Conservation (phyloP, 2,329 filamentous ascomycete species). For the Cladosporium sp. region DNA sequence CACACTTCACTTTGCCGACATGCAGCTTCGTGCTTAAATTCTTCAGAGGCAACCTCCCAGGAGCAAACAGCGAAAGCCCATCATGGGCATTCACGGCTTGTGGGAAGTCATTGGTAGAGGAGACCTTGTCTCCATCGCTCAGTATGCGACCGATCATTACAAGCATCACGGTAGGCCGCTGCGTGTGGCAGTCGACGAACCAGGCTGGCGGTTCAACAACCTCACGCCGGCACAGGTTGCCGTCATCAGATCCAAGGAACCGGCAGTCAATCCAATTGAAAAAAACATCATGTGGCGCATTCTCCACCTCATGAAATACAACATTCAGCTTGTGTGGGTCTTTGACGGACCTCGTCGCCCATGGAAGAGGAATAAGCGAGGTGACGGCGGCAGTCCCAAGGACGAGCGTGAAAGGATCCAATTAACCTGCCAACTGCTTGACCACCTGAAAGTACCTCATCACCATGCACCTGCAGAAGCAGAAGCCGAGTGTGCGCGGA, state of each 20-base stretch:
- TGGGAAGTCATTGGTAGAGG: slow-evolving; percentile 44
- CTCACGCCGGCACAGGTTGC: slow-evolving; percentile 37
- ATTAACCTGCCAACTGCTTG: slow-evolving; percentile 41
- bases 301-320: slow-evolving; percentile 48
- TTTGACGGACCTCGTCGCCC: slow-evolving; percentile 54
- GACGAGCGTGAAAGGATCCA: slow-evolving; percentile 37
- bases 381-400: slow-evolving; percentile 25
- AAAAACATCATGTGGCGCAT: slow-evolving; percentile 45
- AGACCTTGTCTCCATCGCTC: slow-evolving; percentile 37
- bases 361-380: slow-evolving; percentile 37
- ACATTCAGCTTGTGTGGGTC: slow-evolving; percentile 56
- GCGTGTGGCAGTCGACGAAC: slow-evolving; percentile 46
- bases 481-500: slow-evolving; percentile 48
- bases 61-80: not conserved
- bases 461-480: slow-evolving; percentile 50
- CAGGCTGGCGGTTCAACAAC: slow-evolving; percentile 48
- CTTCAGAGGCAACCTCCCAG: not conserved
- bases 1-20: not conserved
- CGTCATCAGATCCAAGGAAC: slow-evolving; percentile 38
- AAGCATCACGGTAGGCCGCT: slow-evolving; percentile 38
- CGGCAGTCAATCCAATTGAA: slow-evolving; percentile 44
- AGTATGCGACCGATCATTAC: slow-evolving; percentile 42
- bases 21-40: not conserved
- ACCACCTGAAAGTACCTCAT: slow-evolving; percentile 43
- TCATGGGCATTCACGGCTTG: slow-evolving; percentile 23